Evolutionary conservation across 2,329 filamentous ascomycete genomes (phyloP).

Genomic region (Dothiorella sarmentorum): DNA sequence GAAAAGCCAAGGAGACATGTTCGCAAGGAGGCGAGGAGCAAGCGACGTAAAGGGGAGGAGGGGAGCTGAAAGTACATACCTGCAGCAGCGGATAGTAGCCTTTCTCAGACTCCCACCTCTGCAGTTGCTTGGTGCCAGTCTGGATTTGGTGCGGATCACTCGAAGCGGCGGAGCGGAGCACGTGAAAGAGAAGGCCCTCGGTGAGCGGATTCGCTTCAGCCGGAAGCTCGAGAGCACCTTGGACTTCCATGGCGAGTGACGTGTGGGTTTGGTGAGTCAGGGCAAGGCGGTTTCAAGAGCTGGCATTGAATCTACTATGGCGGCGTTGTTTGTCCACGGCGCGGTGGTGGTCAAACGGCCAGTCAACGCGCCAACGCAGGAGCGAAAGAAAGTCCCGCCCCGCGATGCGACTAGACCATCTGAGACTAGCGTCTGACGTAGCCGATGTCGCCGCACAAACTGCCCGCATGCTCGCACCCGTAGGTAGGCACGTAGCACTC

Average conservation of each 20-base stretch:
- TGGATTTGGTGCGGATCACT: conserved; percentile 48
- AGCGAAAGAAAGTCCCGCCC: conserved; percentile 13
- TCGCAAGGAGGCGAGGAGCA: neutral
- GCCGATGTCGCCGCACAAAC: neutral
- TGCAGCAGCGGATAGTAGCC: conserved; percentile 50
- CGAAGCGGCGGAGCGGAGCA: conserved; percentile 48
- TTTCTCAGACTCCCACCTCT: conserved; percentile 48
- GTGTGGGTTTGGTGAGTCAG: neutral
- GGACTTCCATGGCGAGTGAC: conserved; percentile 28
- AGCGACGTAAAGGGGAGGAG: neutral
- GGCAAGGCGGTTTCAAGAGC: neutral
- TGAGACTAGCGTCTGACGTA: neutral
- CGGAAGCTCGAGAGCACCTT: conserved; percentile 65
- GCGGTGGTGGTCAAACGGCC: conserved; percentile 6
- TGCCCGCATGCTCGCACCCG: too few relatives aligned
- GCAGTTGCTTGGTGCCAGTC: conserved; percentile 51
- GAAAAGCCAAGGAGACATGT: neutral
- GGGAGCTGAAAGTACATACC: conserved; percentile 23
- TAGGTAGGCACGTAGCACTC: too few relatives aligned
- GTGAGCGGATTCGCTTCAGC: conserved; percentile 68
- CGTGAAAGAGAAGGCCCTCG: conserved; percentile 46
- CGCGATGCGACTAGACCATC: neutral
- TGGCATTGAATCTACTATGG: conserved; percentile 4
- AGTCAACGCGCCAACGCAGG: neutral
- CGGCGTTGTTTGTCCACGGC: neutral